These are phyloP conservation scores for Ustilago loliicola DNA, from an alignment of 1,284 basidiomycete species.

Conservation along the genomic window DNA sequence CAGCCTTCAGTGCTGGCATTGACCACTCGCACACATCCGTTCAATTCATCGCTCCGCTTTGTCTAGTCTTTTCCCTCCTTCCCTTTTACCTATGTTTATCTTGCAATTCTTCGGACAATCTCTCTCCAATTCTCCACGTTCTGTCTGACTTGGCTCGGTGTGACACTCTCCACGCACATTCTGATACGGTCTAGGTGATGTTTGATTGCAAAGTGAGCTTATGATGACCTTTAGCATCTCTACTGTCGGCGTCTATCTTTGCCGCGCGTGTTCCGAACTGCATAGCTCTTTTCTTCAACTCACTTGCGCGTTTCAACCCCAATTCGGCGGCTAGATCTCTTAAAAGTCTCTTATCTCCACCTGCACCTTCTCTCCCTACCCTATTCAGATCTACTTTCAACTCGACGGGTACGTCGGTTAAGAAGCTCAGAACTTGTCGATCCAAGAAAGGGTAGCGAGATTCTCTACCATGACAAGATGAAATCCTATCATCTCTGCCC, in stretches of 20 bases:
- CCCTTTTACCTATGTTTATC: not conserved
- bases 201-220: slow-evolving; percentile 12
- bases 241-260: slow-evolving; percentile 79
- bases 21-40: slow-evolving; percentile 4
- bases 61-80: not conserved
- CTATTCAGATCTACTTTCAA: slow-evolving; percentile 78
- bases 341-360: slow-evolving; percentile 89
- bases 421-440: slow-evolving; percentile 53
- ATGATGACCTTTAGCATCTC: slow-evolving; percentile 66
- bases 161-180: not conserved
- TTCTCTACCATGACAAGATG: slow-evolving; percentile 89
- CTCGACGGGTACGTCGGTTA: slow-evolving; percentile 82
- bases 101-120: slow-evolving; percentile 10
- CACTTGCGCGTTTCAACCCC: slow-evolving; percentile 74
- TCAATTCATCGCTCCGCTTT: slow-evolving; percentile 1
- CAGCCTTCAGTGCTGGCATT: not conserved
- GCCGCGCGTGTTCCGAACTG: slow-evolving; percentile 94
- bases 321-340: slow-evolving; percentile 71
- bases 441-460: slow-evolving; percentile 72
- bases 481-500: slow-evolving; percentile 91
- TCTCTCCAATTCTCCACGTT: not conserved
- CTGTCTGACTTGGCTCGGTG: not conserved
- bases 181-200: not conserved
- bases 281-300: slow-evolving; percentile 88
- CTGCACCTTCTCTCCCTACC: slow-evolving; percentile 63